phyloP scores from a whole-genome alignment of 805 yeast species.

The Schwanniomyces occidentalis region DNA sequence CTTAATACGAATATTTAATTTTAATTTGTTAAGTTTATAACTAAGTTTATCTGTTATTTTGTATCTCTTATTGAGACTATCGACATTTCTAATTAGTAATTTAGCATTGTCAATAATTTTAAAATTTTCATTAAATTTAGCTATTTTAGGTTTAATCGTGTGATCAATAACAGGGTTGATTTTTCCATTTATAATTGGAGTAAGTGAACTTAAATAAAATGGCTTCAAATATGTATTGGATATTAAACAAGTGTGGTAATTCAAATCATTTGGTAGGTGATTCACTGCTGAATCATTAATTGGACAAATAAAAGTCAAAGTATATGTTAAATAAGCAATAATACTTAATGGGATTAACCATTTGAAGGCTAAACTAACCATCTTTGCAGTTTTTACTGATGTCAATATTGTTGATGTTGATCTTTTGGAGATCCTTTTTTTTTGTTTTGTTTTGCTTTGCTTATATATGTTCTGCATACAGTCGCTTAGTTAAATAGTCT shows the following conservation, averaged over 20 bases:
- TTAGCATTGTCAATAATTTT: background rate
- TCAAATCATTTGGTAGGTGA: constrained; percentile 2
- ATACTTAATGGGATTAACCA: constrained; percentile 8
- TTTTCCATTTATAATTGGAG: constrained; percentile 3
- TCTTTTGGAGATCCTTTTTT: too few relatives aligned
- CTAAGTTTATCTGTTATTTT: constrained; percentile 1
- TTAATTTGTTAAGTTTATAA: too few relatives aligned
- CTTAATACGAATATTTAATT: background rate
- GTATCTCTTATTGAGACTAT: background rate
- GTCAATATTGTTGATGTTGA: too few relatives aligned
- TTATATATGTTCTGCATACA: too few relatives aligned
- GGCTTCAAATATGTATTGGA: constrained; percentile 4
- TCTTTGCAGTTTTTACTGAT: background rate
- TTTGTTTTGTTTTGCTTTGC: too few relatives aligned
- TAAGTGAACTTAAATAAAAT: constrained; percentile 1
- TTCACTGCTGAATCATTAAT: constrained; percentile 1
- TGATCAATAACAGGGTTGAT: constrained; percentile 4
- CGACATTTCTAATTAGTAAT: background rate
- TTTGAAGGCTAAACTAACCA: constrained; percentile 4
- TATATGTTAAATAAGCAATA: constrained; percentile 8
- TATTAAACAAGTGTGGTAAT: constrained; percentile 6
- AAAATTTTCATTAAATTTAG: constrained; percentile 2
- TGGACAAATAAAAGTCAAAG: constrained; percentile 7
- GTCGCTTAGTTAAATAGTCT: too few relatives aligned
- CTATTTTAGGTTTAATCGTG: background rate